Conservation (phyloP, 148 eudicot species). For the Amaranthus hypochondriacus region DNA sequence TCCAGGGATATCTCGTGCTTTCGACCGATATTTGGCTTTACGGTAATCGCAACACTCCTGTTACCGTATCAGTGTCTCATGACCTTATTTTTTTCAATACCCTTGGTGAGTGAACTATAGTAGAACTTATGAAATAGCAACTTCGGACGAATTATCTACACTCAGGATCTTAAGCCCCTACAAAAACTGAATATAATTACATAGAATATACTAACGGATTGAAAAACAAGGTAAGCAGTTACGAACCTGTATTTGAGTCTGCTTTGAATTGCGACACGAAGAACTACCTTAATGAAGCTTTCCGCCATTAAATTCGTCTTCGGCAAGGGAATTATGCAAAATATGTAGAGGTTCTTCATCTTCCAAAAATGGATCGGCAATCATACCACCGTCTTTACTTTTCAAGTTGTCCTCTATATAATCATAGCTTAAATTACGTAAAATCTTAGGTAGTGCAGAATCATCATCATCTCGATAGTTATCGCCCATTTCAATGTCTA, state of each 20-base stretch:
- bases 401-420: constrained; percentile 53
- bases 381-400: constrained; percentile 35
- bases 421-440: constrained; percentile 65
- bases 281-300: constrained; percentile 30
- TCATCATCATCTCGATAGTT: constrained; percentile 37
- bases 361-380: constrained; percentile 32
- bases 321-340: constrained; percentile 37
- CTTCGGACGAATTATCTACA: too few relatives aligned
- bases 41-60: too few relatives aligned
- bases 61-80: too few relatives aligned
- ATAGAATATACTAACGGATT: neutral
- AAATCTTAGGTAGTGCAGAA: constrained; percentile 67
- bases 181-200: too few relatives aligned
- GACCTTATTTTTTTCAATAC: too few relatives aligned
- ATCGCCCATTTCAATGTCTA: constrained; percentile 66
- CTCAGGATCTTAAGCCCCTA: too few relatives aligned
- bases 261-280: constrained; percentile 9
- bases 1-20: too few relatives aligned
- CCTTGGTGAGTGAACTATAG: too few relatives aligned
- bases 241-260: constrained; percentile 34
- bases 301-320: constrained; percentile 35
- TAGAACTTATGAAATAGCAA: too few relatives aligned
- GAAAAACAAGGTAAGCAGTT: neutral
- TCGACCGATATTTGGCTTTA: too few relatives aligned
- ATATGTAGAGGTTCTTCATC: constrained; percentile 34